Evolutionary conservation across 768 basidiomycete genomes (phyloP).

Genomic region (Kwoniella mangroviensis): DNA sequence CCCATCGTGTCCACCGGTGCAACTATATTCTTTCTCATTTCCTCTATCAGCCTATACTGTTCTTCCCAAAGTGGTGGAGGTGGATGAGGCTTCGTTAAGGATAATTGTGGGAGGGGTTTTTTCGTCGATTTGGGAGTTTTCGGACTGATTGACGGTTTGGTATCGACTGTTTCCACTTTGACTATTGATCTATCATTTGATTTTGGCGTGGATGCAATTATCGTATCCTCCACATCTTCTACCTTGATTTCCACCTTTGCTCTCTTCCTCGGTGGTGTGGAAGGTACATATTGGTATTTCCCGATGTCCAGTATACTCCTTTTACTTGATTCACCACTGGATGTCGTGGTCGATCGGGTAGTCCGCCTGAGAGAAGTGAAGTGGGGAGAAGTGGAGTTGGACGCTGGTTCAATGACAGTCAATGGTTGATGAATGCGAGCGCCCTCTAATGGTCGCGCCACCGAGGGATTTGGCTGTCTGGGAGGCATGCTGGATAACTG

Average conservation of each 20-base stretch:
- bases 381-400: constrained; percentile 7
- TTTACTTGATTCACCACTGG: not conserved
- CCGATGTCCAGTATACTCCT: constrained; percentile 2
- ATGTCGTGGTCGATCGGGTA: constrained; percentile 17
- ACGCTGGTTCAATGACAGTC: not conserved
- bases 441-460: too few species aligned
- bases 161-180: not conserved
- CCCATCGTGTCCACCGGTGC: constrained; percentile 83
- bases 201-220: not conserved
- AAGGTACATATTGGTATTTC: constrained; percentile 19
- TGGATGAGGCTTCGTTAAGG: constrained; percentile 54
- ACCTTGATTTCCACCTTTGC: constrained; percentile 15
- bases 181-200: not conserved
- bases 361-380: constrained; percentile 29
- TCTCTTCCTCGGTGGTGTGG: constrained; percentile 30
- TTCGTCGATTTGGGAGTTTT: constrained; percentile 41
- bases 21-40: constrained; percentile 71
- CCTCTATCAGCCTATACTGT: constrained; percentile 64
- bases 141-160: not conserved
- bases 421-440: not conserved
- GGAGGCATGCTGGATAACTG: too few species aligned
- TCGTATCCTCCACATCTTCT: constrained; percentile 10
- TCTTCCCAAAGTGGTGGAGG: constrained; percentile 51
- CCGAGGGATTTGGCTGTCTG: too few species aligned
- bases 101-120: constrained; percentile 44